Evolutionary conservation across 2,329 filamentous ascomycete genomes (phyloP).

Genomic region (Neonectria coccinea): DNA sequence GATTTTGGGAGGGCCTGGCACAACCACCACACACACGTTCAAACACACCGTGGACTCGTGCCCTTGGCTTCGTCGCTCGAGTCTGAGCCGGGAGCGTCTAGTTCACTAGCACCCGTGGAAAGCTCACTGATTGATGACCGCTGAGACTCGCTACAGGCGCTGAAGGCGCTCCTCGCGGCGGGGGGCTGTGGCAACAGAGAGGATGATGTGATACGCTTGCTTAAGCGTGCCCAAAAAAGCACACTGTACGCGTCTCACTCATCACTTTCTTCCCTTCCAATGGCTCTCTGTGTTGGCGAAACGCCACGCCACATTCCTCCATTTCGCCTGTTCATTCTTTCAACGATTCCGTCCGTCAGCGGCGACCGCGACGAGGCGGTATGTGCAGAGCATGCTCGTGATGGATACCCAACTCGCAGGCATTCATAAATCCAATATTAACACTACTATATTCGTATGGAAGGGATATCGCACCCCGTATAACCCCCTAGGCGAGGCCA

Average conservation of each 20-base stretch:
- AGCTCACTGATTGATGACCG: not conserved
- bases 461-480: not conserved
- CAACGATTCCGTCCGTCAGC: constrained; percentile 4
- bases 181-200: not conserved
- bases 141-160: not conserved
- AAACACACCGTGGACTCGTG: constrained; percentile 9
- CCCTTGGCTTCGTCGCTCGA: constrained; percentile 7
- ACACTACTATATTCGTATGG: not conserved
- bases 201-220: not conserved
- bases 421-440: not conserved
- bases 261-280: not conserved
- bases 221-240: not conserved
- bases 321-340: constrained; percentile 18
- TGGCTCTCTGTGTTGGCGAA: not conserved
- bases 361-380: constrained; percentile 1
- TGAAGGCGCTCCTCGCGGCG: constrained; percentile 4
- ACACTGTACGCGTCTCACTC: constrained; percentile 11
- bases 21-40: not conserved
- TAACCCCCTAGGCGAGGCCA: constrained; percentile 8
- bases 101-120: not conserved
- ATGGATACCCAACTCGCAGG: not conserved
- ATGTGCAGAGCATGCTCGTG: not conserved
- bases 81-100: constrained; percentile 12
- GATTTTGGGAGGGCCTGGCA: constrained; percentile 13
- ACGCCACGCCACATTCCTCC: constrained; percentile 24